phyloP scores from a whole-genome alignment of 2,329 filamentous ascomycete genomes.

The Fusarium sp. region DNA sequence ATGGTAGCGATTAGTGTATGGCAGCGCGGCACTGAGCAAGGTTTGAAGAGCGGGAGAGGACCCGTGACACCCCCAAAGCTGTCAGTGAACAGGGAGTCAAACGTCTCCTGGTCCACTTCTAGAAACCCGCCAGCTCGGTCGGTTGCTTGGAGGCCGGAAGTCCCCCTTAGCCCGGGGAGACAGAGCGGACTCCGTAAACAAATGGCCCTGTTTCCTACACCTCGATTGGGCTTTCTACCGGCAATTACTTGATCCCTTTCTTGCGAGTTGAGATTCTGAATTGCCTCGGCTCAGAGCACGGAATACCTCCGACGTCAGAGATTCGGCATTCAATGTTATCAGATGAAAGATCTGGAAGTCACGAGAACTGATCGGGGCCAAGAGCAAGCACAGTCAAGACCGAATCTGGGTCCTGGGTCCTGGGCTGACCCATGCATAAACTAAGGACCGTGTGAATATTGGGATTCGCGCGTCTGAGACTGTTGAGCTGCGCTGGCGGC shows the following conservation, averaged over 20 bases:
- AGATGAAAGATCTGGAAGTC: slow-evolving; percentile 27
- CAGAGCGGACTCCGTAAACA: slow-evolving; percentile 22
- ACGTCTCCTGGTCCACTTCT: slow-evolving; percentile 28
- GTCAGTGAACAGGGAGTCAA: slow-evolving; percentile 18
- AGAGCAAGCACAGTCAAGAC: not conserved
- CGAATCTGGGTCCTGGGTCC: slow-evolving; percentile 7
- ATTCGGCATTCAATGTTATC: slow-evolving; percentile 3
- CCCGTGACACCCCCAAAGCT: slow-evolving; percentile 30
- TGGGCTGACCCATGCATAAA: slow-evolving; percentile 22
- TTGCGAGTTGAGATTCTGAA: slow-evolving; percentile 18
- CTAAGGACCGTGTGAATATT: slow-evolving; percentile 22
- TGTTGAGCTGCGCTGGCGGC: slow-evolving; percentile 30
- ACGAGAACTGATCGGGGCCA: slow-evolving; percentile 20
- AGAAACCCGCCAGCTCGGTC: slow-evolving; percentile 43
- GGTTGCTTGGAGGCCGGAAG: slow-evolving; percentile 31
- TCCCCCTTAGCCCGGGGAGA: slow-evolving; percentile 43
- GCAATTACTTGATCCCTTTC: slow-evolving; percentile 25
- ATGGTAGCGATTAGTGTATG: slow-evolving; percentile 2
- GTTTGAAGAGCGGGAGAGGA: slow-evolving; percentile 16
- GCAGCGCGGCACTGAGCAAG: slow-evolving; percentile 27
- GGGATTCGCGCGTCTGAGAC: slow-evolving; percentile 25
- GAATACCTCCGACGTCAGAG: slow-evolving; percentile 23
- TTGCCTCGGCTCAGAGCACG: slow-evolving; percentile 40
- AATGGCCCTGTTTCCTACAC: slow-evolving; percentile 9
- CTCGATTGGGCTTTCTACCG: slow-evolving; percentile 12